phyloP scores from a whole-genome alignment of 2,329 filamentous ascomycete genomes.

The Ascochyta fabae region DNA sequence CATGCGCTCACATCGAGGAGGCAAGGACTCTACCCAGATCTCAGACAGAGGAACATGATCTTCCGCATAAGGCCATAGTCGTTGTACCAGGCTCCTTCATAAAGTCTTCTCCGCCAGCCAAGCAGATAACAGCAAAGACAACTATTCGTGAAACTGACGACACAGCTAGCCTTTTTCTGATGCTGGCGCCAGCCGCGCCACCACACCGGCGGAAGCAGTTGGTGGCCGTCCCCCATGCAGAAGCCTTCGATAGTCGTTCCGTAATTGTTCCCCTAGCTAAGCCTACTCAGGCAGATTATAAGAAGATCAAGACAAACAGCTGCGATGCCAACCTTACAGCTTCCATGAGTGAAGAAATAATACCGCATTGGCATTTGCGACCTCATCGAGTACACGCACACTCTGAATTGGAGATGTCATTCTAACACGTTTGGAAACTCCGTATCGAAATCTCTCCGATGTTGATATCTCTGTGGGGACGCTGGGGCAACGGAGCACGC shows the following conservation, averaged over 20 bases:
- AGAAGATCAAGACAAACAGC: constrained; percentile 12
- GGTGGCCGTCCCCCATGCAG: constrained; percentile 13
- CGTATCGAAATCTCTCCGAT: constrained; percentile 3
- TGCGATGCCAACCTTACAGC: constrained; percentile 7
- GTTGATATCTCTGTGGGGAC: constrained; percentile 17
- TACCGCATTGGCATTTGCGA: constrained; percentile 9
- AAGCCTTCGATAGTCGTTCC: constrained; percentile 18
- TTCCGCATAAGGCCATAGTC: constrained; percentile 1
- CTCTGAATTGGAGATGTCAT: constrained; percentile 3
- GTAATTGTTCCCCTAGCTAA: constrained; percentile 11
- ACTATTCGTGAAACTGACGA: constrained; percentile 6
- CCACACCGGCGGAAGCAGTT: constrained; percentile 15
- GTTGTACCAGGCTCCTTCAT: constrained; percentile 6
- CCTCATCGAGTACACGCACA: neutral
- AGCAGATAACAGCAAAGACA: constrained; percentile 15
- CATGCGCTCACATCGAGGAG: neutral
- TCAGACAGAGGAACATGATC: constrained; percentile 1
- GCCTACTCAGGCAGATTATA: constrained; percentile 6
- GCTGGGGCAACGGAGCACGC: constrained; percentile 14
- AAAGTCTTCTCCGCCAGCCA: constrained; percentile 3
- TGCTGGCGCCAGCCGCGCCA: constrained; percentile 13
- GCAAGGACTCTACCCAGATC: constrained; percentile 1
- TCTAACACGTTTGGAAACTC: constrained; percentile 3
- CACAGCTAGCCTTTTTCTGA: constrained; percentile 1
- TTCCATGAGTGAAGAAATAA: neutral